Evolutionary conservation across 352 stramenopile species (phyloP).

Genomic region (Globisporangium mamillatum): DNA sequence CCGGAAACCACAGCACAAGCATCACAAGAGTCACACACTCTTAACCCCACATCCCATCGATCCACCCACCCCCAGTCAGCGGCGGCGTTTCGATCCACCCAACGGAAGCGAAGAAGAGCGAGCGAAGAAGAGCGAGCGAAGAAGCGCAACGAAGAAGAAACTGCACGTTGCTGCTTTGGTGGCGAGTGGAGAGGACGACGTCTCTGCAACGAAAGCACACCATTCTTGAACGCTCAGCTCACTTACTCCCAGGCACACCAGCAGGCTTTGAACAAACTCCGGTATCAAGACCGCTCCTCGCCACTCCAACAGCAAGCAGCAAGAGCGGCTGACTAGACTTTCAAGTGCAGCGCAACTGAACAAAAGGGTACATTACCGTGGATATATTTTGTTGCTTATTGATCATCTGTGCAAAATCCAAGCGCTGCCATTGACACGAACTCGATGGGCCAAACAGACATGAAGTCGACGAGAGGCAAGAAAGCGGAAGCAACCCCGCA

Average conservation of each 20-base stretch:
- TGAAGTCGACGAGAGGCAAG: slow-evolving; percentile 41
- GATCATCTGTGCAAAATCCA: slow-evolving; percentile 3
- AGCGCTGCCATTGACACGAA: slow-evolving; percentile 5
- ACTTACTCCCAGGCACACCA: background rate
- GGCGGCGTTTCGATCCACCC: slow-evolving; percentile 4
- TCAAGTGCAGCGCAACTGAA: background rate
- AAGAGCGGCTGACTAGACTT: background rate
- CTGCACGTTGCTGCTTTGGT: background rate
- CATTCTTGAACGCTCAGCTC: background rate
- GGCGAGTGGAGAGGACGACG: background rate
- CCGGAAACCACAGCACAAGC: slow-evolving; percentile 5
- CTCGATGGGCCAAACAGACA: slow-evolving; percentile 22
- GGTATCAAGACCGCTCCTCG: background rate
- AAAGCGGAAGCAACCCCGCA: background rate
- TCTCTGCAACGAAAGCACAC: background rate
- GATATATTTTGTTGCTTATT: slow-evolving; percentile 7
- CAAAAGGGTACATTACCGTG: slow-evolving; percentile 12
- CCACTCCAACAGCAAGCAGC: background rate
- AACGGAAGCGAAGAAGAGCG: slow-evolving; percentile 13
- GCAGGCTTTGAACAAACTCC: background rate
- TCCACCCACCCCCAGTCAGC: background rate
- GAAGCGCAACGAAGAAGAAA: slow-evolving; percentile 4
- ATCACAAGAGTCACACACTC: slow-evolving; percentile 1
- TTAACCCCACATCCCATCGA: background rate
- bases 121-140: slow-evolving; percentile 13